These are phyloP conservation scores for Ophiosphaerella narmari DNA, from an alignment of 2,329 filamentous ascomycete genomes.

Conservation along the genomic window DNA sequence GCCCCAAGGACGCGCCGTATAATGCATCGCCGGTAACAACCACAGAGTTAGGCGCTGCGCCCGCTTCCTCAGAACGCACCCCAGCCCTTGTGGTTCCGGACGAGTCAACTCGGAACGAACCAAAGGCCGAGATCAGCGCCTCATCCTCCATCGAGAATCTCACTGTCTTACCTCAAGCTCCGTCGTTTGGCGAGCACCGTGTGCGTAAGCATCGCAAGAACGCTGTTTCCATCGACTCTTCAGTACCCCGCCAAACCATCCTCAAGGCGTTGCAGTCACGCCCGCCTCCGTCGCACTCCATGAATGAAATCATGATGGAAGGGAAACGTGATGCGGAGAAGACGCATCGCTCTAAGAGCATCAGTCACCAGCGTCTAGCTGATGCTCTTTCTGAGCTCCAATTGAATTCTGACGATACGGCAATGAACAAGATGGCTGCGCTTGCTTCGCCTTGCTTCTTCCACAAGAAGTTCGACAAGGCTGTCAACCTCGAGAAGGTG, in stretches of 20 bases:
- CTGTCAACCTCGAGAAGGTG: slow-evolving; percentile 92
- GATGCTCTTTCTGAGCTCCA: slow-evolving; percentile 60
- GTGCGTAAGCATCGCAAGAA: slow-evolving; percentile 45
- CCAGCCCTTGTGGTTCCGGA: slow-evolving; percentile 28
- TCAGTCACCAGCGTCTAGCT: slow-evolving; percentile 63
- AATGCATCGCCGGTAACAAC: slow-evolving; percentile 38
- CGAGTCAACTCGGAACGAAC: slow-evolving; percentile 28
- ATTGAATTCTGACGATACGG: slow-evolving; percentile 49
- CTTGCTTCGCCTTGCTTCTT: slow-evolving; percentile 96
- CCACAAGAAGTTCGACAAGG: slow-evolving; percentile 94
- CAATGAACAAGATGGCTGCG: slow-evolving; percentile 60
- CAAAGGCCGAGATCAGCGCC: slow-evolving; percentile 29
- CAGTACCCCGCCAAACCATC: slow-evolving; percentile 76
- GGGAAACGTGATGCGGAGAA: slow-evolving; percentile 38
- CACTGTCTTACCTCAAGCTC: slow-evolving; percentile 35
- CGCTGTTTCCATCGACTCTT: slow-evolving; percentile 63
- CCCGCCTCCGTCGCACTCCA: slow-evolving; percentile 60
- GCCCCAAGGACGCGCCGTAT: slow-evolving; percentile 23
- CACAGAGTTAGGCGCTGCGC: slow-evolving; percentile 32
- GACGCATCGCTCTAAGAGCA: slow-evolving; percentile 33
- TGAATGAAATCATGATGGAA: slow-evolving; percentile 63
- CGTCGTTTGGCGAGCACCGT: slow-evolving; percentile 45
- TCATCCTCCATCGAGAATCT: slow-evolving; percentile 45
- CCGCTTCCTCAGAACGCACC: slow-evolving; percentile 23
- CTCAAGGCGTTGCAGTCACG: slow-evolving; percentile 78